A percentile compares a stretch with the other conserved stretches of the same genome.
These are phyloP conservation scores for Pleurotus pulmonarius DNA, from an alignment of 768 basidiomycete genomes.

Conservation along the genomic window DNA sequence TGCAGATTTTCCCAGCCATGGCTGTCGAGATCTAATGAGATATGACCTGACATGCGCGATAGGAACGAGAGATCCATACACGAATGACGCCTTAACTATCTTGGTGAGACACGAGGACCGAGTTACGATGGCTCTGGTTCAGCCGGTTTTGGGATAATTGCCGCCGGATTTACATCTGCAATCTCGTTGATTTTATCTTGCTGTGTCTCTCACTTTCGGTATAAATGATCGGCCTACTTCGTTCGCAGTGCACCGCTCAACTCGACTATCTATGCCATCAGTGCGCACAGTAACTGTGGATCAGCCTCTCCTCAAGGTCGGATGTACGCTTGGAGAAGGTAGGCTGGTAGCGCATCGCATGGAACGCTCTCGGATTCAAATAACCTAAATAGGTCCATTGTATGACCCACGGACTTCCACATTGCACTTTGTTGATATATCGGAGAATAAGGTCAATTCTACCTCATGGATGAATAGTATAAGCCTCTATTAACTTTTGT, in stretches of 20 bases:
- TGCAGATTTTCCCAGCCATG: slow-evolving; percentile 16
- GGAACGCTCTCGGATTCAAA: slow-evolving; percentile 17
- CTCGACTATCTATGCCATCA: slow-evolving; percentile 1
- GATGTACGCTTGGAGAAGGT: slow-evolving; percentile 67
- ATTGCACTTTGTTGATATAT: slow-evolving; percentile 70
- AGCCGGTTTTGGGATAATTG: slow-evolving; percentile 24
- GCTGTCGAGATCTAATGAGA: background rate
- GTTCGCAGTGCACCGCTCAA: background rate
- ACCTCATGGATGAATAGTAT: background rate
- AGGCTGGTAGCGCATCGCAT: slow-evolving; percentile 10
- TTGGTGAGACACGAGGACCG: slow-evolving; percentile 6
- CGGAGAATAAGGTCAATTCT: slow-evolving; percentile 42
- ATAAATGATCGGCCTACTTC: slow-evolving; percentile 16
- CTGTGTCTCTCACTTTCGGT: slow-evolving; percentile 14
- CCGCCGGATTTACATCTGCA: slow-evolving; percentile 16
- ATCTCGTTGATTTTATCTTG: slow-evolving; percentile 14
- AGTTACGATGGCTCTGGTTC: slow-evolving; percentile 10
- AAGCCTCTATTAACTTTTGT: background rate
- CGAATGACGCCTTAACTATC: slow-evolving; percentile 11
- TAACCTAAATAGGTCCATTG: slow-evolving; percentile 45
- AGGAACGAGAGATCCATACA: slow-evolving; percentile 4
- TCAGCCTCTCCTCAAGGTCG: slow-evolving; percentile 45
- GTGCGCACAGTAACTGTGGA: slow-evolving; percentile 30
- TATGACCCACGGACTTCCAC: slow-evolving; percentile 51
- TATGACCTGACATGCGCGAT: slow-evolving; percentile 5